Evolutionary conservation across 2,329 filamentous ascomycete species (phyloP), one percentile per base, ranked within the genome.

Genomic region (Clonostachys rhizophaga): DNA sequence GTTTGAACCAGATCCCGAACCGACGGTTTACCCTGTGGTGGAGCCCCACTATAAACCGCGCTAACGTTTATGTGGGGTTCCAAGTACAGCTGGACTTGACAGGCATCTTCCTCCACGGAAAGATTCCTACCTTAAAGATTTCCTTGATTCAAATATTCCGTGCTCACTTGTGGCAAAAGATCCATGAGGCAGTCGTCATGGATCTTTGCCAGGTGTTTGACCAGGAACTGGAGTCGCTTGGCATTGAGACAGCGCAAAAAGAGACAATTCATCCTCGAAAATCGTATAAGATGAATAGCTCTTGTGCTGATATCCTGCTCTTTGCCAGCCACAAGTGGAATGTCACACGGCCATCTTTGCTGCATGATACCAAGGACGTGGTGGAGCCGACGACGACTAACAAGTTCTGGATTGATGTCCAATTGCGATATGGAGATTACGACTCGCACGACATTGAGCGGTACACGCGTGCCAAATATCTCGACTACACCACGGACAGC

Each of bases 261-360:
- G 94, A 99, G 72, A 97, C 94, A 0, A 99, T 99, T 50, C 94
- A 99, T 74, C 94, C 94, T 45, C 83, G 94, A 81, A 99, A 99
- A 71, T 96, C 91, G 5, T 99, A 99, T 82, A 99, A 99, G 82
- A 99, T 99, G 94, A 99, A 99, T 76, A 96, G 91, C 60, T 97
- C 92, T 49, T 97, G 94, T 60, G 94, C 95, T 5, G 94, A 99
- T 66, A 96, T 99, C 53, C 78, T 97, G 47, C 80, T 99, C 10
- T 99, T 99, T 62, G 92, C 94, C 36, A 95, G 88, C 54, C 94
- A 97, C 73, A 99, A 97, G 67, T 99, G 95, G 95, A 97, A 95
- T 53, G 91, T 99, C 45, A 96, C 91, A 1, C 79, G 89, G 4
- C 95, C 94, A 2, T 97, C 92, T 4, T 81, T 96, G 57, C 74